Conservation (phyloP, 1,284 basidiomycete species). For the Malassezia equina region DNA sequence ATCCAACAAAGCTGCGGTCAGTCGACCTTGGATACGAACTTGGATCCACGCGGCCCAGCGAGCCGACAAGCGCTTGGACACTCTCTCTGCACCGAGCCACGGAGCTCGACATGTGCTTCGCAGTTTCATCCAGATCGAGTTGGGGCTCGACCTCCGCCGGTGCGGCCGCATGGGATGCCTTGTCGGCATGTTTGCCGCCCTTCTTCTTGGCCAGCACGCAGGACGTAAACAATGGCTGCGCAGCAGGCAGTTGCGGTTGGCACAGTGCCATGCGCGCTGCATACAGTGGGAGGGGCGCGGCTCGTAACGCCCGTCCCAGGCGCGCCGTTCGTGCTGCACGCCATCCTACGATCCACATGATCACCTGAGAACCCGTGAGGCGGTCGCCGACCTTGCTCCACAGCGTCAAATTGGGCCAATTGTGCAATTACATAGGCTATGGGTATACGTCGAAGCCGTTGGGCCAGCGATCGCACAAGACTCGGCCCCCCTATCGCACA, state of each 20-base stretch:
- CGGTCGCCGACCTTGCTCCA: background rate
- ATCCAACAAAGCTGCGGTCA: slow-evolving; percentile 26
- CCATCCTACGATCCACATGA: background rate
- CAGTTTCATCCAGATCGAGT: slow-evolving; percentile 9
- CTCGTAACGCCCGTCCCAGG: background rate
- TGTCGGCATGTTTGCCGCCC: background rate
- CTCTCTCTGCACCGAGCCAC: slow-evolving; percentile 4
- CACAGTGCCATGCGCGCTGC: background rate
- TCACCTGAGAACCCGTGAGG: background rate
- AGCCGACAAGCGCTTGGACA: slow-evolving; percentile 7
- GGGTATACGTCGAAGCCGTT: background rate
- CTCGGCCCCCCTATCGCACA: background rate
- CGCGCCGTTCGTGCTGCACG: background rate
- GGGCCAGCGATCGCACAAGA: background rate
- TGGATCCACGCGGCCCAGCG: slow-evolving; percentile 15
- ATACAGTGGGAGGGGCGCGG: background rate
- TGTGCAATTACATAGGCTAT: background rate
- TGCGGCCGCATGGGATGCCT: background rate
- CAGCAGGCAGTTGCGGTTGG: background rate
- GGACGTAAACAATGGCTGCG: background rate
- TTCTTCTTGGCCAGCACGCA: slow-evolving; percentile 10
- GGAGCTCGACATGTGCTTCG: slow-evolving; percentile 1
- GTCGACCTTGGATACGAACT: background rate
- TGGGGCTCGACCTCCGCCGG: slow-evolving; percentile 9
- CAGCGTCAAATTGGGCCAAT: background rate